These are phyloP conservation scores for Rhododendron williamsianum DNA, from an alignment of 148 eudicot species.

Conservation along the genomic window DNA sequence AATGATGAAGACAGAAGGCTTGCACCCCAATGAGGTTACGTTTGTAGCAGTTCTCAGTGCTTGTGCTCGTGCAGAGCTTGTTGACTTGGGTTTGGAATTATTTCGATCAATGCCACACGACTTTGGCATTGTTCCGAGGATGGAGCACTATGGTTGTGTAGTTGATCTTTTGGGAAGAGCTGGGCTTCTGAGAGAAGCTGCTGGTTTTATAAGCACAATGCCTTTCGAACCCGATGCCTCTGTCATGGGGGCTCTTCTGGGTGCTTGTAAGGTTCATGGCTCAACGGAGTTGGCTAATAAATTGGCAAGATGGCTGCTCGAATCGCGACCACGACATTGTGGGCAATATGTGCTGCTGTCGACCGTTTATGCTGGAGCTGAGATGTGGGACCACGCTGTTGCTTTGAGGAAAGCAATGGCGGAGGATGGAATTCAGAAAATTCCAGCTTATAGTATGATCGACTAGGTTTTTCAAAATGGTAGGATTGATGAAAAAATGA, in stretches of 20 bases:
- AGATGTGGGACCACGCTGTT: conserved; percentile 50
- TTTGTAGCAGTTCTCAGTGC: conserved; percentile 57
- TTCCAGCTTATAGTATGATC: conserved; percentile 40
- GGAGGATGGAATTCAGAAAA: conserved; percentile 41
- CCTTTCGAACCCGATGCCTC: conserved; percentile 58
- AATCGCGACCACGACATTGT: conserved; percentile 36
- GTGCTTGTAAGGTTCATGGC: conserved; percentile 60
- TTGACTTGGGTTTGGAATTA: conserved; percentile 45
- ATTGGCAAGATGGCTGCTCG: conserved; percentile 35
- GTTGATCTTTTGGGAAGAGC: conserved; percentile 69
- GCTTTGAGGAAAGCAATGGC: conserved; percentile 45
- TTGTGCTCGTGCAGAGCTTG: conserved; percentile 50
- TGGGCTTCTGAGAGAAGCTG: conserved; percentile 57
- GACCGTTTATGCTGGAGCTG: conserved; percentile 47
- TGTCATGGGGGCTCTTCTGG: conserved; percentile 57
- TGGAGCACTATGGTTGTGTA: conserved; percentile 75
- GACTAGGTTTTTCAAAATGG: not conserved
- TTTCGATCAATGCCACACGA: conserved; percentile 42
- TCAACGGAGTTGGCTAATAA: conserved; percentile 43
- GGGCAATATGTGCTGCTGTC: conserved; percentile 48
- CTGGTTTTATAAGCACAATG: conserved; percentile 41
- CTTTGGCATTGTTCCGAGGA: conserved; percentile 37
- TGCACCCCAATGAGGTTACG: conserved; percentile 47
- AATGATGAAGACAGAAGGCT: conserved; percentile 33
- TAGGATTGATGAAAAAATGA: too few species aligned